A percentile compares a stretch with the other conserved stretches of the same genome.
Evolutionary conservation across 2,329 filamentous ascomycete genomes (phyloP).

Genomic region (Xylariaceae sp.): DNA sequence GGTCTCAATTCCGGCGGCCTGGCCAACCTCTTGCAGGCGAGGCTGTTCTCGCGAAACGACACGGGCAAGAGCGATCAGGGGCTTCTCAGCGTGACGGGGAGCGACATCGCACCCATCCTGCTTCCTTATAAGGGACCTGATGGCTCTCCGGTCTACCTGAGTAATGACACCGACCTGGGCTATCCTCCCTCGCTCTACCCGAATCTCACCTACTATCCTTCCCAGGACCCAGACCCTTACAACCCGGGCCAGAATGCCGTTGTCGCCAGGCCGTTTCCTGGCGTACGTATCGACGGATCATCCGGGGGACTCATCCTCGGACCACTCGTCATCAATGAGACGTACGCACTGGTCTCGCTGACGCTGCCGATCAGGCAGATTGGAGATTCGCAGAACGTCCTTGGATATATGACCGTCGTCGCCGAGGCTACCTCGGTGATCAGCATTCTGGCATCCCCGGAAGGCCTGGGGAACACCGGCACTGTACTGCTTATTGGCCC

Average conservation of each 20-base stretch:
- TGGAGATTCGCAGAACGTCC: constrained; percentile 49
- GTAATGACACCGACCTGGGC: constrained; percentile 50
- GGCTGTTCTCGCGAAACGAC: constrained; percentile 63
- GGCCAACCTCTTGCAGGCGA: constrained; percentile 58
- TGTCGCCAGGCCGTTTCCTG: constrained; percentile 42
- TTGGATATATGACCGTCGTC: constrained; percentile 82
- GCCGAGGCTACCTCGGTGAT: constrained; percentile 58
- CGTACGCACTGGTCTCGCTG: constrained; percentile 70
- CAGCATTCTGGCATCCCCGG: constrained; percentile 52
- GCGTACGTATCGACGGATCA: constrained; percentile 40
- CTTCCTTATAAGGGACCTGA: constrained; percentile 56
- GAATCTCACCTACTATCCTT: constrained; percentile 60
- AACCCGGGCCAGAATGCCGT: constrained; percentile 34
- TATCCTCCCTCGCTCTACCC: constrained; percentile 70
- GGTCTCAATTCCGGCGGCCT: constrained; percentile 53
- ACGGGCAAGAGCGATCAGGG: constrained; percentile 43
- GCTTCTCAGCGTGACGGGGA: constrained; percentile 58
- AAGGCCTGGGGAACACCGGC: constrained; percentile 65
- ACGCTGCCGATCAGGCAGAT: constrained; percentile 73
- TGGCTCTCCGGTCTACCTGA: constrained; percentile 52
- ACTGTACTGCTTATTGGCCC: constrained; percentile 66
- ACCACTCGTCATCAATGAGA: constrained; percentile 63
- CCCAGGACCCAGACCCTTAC: constrained; percentile 32
- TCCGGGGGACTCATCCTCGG: constrained; percentile 62
- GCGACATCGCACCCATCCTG: constrained; percentile 38